phyloP scores from a whole-genome alignment of 2,329 filamentous ascomycete genomes.

The Trichoderma sp. region DNA sequence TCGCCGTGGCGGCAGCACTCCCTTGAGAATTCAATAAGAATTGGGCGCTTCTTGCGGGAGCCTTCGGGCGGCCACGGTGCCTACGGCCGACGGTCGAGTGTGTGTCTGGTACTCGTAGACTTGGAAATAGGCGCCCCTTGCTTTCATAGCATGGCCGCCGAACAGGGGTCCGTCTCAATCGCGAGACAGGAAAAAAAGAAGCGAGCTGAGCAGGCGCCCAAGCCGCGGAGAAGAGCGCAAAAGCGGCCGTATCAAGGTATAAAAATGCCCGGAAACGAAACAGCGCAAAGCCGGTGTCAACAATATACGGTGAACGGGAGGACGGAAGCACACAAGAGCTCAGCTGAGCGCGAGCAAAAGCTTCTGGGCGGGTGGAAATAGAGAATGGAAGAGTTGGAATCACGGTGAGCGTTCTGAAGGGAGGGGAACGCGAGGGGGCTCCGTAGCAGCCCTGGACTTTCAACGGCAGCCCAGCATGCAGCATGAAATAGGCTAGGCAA shows the following conservation, averaged over 20 bases:
- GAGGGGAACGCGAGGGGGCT: conserved; percentile 18
- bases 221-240: background rate
- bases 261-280: background rate
- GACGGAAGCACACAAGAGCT: background rate
- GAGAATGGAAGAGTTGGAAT: conserved; percentile 9
- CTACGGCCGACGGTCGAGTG: conserved; percentile 6
- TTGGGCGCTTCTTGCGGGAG: background rate
- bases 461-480: conserved; percentile 12
- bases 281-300: background rate
- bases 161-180: conserved; percentile 21
- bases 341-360: background rate
- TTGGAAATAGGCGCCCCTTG: conserved; percentile 20
- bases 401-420: conserved; percentile 19
- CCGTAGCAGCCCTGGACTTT: conserved; percentile 2
- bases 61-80: conserved; percentile 1
- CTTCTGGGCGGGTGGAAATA: background rate
- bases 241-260: background rate
- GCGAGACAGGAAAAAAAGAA: conserved; percentile 11
- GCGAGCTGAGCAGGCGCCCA: conserved; percentile 8
- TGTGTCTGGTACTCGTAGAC: conserved; percentile 1
- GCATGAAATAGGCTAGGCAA: conserved; percentile 20
- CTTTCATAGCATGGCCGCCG: conserved; percentile 20
- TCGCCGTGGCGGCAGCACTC: background rate
- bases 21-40: background rate
- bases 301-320: background rate